Evolutionary conservation across 495 filamentous ascomycete genomes (phyloP), one percentile per base, ranked within the genome.

Genomic region (Hypoxylon intermedium): DNA sequence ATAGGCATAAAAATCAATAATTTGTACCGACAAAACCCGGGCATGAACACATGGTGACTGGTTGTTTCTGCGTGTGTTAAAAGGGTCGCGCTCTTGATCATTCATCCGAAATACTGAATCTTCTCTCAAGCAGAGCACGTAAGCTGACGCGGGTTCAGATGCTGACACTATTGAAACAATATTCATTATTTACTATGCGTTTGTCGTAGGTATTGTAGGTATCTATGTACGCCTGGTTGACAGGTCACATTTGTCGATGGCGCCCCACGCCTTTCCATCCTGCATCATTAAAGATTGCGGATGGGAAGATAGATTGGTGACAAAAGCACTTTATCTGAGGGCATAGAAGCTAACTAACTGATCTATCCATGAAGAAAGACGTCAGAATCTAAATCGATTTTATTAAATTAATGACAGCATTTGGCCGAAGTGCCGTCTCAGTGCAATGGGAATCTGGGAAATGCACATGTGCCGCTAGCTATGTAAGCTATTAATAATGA

Each of bases 371-470:
- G n/a, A 5, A 30, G 31, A 13, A 13, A 13, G 11, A 13, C 16
- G 34, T 3, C 34, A 16, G 11, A 4, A 37, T 37, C 11, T 1
- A 15, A 34, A 36, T 36, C 12, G n/a, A n/a, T n/a, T 36, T 38
- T 7, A 7, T 26, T 7, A n/a, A n/a, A n/a, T n/a, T n/a, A 13
- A 38, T 38, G 34, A 37, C 34, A 37, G n/a, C 34, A 15, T 37
- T 37, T 13, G 9, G 28, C 12, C 9, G 13, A 57, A 53, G 34
- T 53, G 18, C 53, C 43, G 49, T 64, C 18, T 54, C 53, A 18
- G 49, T 54, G 53, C 36, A 42, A 64, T 54, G 53, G 48, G 53
- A 58, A 53, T 52, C 34, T 53, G 26, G 12, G 34, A 50, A 45
- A 36, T 37, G 38, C 31, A 33, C 2, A 11, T 33, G n/a, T 2